A percentile compares a stretch with the other conserved stretches of the same genome.
These are phyloP conservation scores for Talaromyces pinophilus DNA, from an alignment of 2,329 filamentous ascomycete genomes.

Conservation along the genomic window DNA sequence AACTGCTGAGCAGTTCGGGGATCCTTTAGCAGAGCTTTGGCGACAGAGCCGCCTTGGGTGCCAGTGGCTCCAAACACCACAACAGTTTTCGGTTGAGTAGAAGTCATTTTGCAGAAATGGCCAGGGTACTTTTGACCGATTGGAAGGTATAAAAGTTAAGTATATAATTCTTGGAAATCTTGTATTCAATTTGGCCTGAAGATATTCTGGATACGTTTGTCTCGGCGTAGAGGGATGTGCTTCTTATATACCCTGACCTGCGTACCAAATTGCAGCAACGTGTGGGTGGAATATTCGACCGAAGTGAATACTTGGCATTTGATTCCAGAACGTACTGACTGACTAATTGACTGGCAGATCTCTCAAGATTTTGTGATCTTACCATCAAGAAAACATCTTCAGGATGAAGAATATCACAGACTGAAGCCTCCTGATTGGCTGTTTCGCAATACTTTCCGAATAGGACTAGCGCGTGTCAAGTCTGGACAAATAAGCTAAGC, in stretches of 20 bases:
- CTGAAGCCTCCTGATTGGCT: constrained; percentile 18
- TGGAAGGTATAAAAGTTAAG: neutral
- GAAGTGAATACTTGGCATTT: neutral
- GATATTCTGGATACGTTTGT: neutral
- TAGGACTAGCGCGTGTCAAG: constrained; percentile 14
- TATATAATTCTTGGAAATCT: neutral
- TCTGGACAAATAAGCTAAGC: neutral
- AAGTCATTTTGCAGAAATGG: neutral
- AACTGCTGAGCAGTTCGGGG: constrained; percentile 50
- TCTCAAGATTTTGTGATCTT: neutral
- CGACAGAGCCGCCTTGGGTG: constrained; percentile 61
- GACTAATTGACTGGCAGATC: neutral
- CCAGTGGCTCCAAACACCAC: constrained; percentile 62
- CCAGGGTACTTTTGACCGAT: neutral
- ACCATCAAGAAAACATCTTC: neutral
- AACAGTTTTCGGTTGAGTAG: constrained; percentile 33
- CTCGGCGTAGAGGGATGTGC: neutral
- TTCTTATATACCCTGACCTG: neutral
- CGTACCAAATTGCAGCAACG: neutral
- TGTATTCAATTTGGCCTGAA: neutral
- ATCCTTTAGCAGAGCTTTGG: constrained; percentile 47
- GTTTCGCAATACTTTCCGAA: constrained; percentile 25
- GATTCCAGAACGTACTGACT: neutral
- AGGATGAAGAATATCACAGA: neutral
- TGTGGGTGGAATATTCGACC: neutral